Evolutionary conservation across 257 asterid genomes (phyloP), one percentile per base, ranked within the genome.

Genomic region (Coffea eugenioides): DNA sequence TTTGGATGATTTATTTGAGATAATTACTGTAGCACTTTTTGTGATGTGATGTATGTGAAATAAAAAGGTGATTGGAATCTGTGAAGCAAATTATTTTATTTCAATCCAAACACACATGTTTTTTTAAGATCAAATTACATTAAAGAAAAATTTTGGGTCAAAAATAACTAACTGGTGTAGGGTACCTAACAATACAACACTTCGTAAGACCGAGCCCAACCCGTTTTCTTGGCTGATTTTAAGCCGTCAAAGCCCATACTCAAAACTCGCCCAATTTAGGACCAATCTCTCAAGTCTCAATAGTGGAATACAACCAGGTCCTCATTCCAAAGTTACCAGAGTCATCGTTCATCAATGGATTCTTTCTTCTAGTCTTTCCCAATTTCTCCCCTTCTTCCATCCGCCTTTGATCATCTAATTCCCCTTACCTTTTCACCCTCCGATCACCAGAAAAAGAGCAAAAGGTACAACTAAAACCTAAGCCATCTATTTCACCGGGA

Each of bases 291-390:
- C 43, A 4, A 39, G 43, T 39, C 43, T 39, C 43, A 3, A 4
- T 39, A 39, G 4, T 39, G 7, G 31, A 9, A 76, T 61, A 62
- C 18, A 39, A 62, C 57, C 79, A 39, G 72, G 70, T 11, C 34
- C 14, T 1, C 51, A 27, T 11, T 25, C 31, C 72, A 8, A 20
- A 13, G 27, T 25, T 48, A 11, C 18, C 49, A 15, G 36, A 13
- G 15, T 74, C 52, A 31, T 23, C 39, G 34, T 57, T 14, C 77
- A 52, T 31, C 78, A 56, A 74, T 16, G 0, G 36, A 8, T 41
- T 59, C 31, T 57, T 46, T 36, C 52, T 73, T 23, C 56, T 31
- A 4, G 16, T 20, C 51, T 79, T 72, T 49, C 68, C 78, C 78
- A 54, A 74, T 74, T 57, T 27, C n/a, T 21, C 27, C 51, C 68